phyloP scores from a whole-genome alignment of 2,329 filamentous ascomycete genomes.

The Ascosphaera apis region DNA sequence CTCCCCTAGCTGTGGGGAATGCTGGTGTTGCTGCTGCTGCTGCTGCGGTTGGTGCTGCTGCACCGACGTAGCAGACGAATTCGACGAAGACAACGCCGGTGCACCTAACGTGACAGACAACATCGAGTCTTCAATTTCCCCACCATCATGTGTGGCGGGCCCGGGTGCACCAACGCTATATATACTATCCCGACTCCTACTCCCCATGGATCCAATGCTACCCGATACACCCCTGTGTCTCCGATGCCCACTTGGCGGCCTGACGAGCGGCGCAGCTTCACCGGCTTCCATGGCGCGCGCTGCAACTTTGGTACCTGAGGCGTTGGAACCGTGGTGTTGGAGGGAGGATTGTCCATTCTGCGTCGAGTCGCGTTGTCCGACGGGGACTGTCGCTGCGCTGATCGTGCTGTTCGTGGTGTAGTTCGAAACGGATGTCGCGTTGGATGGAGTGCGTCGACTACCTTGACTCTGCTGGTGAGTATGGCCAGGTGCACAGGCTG shows the following conservation, averaged over 20 bases:
- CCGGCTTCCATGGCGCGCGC: constrained; percentile 25
- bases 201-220: neutral
- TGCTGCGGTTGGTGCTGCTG: constrained; percentile 25
- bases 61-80: neutral
- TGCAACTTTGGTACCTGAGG: constrained; percentile 12
- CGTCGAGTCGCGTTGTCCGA: constrained; percentile 37
- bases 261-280: constrained; percentile 22
- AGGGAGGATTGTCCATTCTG: neutral
- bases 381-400: constrained; percentile 9
- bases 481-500: neutral
- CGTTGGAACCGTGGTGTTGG: neutral
- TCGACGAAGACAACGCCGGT: neutral
- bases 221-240: neutral
- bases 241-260: constrained; percentile 22
- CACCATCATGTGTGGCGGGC: neutral
- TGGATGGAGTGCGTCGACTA: neutral
- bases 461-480: neutral
- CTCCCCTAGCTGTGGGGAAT: neutral
- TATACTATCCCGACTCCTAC: neutral
- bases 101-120: neutral
- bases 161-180: neutral
- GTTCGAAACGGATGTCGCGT: neutral
- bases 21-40: constrained; percentile 27
- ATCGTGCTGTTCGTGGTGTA: neutral
- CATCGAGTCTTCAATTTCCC: neutral